Conservation (phyloP, 1,284 basidiomycete species). For the Agroathelia rolfsii region DNA sequence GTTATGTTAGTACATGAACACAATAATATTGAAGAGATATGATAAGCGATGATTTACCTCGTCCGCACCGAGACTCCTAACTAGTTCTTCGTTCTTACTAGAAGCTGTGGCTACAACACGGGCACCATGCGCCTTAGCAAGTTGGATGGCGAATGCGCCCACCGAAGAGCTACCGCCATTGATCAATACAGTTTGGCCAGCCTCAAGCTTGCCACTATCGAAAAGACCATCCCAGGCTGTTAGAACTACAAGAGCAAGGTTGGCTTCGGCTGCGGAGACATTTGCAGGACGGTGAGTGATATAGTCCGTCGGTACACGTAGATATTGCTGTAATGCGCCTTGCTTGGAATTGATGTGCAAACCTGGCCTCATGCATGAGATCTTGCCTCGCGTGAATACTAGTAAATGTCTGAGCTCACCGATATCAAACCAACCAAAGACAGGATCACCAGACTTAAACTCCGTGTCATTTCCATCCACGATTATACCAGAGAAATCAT, state of each 20-base stretch:
- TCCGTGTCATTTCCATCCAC: conserved; percentile 40
- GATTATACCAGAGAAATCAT: conserved; percentile 54
- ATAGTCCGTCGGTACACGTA: conserved; percentile 29
- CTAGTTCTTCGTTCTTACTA: conserved; percentile 35
- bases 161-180: conserved; percentile 59
- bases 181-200: conserved; percentile 45
- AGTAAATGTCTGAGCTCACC: no score
- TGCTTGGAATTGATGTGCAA: conserved; percentile 23
- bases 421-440: conserved; percentile 42
- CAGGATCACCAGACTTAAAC: conserved; percentile 45
- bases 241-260: conserved; percentile 40
- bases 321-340: conserved; percentile 48
- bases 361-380: no score
- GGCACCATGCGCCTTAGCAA: conserved; percentile 49
- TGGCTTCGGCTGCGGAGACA: conserved; percentile 41
- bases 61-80: conserved; percentile 32
- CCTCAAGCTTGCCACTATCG: conserved; percentile 28
- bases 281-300: conserved; percentile 35
- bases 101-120: conserved; percentile 49
- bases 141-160: conserved; percentile 53
- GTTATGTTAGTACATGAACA: conserved; percentile 3
- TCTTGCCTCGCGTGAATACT: no score
- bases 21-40: conserved; percentile 9
- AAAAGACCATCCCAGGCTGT: conserved; percentile 49
- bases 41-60: conserved; percentile 17